Evolutionary conservation across 139 green algal species (phyloP).

Genomic region (Pseudopediastrum boryanum): DNA sequence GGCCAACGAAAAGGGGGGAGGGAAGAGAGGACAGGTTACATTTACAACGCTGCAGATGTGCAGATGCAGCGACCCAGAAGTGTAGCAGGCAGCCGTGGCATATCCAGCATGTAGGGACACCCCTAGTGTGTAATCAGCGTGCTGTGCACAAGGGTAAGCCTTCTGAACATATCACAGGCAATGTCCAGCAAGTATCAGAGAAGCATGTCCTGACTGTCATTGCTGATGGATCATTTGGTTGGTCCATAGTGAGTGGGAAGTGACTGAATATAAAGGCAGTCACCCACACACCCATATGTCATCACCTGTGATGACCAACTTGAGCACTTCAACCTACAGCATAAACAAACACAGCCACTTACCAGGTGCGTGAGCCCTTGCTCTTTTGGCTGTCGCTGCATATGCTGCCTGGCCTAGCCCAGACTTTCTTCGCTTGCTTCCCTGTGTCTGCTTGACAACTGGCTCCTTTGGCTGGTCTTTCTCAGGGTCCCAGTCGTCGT

Average conservation of each 20-base stretch:
- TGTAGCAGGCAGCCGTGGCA: neutral
- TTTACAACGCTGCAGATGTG: neutral
- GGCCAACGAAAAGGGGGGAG: neutral
- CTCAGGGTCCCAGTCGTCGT: slow-evolving; percentile 7
- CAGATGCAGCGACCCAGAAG: neutral
- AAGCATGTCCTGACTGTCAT: no score
- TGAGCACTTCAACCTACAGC: neutral
- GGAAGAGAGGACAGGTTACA: neutral
- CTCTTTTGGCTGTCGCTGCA: neutral
- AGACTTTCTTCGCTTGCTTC: neutral
- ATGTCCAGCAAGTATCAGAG: no score
- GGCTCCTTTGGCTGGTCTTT: neutral
- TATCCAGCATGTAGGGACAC: neutral
- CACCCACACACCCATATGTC: neutral
- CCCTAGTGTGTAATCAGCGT: neutral
- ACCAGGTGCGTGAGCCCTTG: neutral
- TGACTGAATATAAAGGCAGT: no score
- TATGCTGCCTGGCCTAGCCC: neutral
- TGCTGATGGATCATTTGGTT: no score
- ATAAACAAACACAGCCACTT: neutral
- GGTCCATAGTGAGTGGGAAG: no score
- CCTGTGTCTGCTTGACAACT: neutral
- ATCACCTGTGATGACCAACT: neutral
- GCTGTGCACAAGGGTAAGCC: no score
- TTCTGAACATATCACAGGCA: neutral